These are phyloP conservation scores for Hypoxylon trugodes DNA, from an alignment of 495 filamentous ascomycete genomes.

Conservation along the genomic window DNA sequence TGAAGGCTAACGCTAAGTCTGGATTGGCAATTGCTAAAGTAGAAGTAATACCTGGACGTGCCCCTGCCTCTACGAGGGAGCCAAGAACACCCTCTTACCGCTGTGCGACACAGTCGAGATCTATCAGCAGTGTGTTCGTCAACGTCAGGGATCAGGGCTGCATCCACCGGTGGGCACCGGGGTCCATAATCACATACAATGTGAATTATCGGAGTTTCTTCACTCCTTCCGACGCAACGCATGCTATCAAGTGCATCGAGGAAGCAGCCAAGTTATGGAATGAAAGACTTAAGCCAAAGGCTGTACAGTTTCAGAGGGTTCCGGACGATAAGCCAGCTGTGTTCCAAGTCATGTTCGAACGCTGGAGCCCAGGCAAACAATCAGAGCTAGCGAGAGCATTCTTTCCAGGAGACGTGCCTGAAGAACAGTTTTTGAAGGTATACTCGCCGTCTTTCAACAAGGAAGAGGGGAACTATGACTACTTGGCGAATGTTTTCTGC, in stretches of 20 bases:
- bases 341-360: slow-evolving; percentile 11
- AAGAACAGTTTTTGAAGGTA: no score
- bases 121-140: neutral
- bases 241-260: neutral
- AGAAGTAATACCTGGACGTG: no score
- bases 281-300: neutral
- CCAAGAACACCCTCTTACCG: neutral
- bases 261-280: neutral
- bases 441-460: no score
- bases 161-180: neutral
- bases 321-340: neutral
- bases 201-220: neutral
- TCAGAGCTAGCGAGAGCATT: neutral
- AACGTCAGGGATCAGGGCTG: no score
- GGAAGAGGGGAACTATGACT: neutral
- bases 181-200: neutral
- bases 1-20: no score
- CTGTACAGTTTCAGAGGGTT: neutral
- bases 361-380: neutral
- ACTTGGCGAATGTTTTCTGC: neutral
- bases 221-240: neutral
- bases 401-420: neutral
- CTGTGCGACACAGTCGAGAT: neutral
- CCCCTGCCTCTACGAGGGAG: no score
- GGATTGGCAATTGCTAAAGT: no score